Evolutionary conservation across 306 rosid species (phyloP).

Genomic region (Fragaria nilgerrensis): DNA sequence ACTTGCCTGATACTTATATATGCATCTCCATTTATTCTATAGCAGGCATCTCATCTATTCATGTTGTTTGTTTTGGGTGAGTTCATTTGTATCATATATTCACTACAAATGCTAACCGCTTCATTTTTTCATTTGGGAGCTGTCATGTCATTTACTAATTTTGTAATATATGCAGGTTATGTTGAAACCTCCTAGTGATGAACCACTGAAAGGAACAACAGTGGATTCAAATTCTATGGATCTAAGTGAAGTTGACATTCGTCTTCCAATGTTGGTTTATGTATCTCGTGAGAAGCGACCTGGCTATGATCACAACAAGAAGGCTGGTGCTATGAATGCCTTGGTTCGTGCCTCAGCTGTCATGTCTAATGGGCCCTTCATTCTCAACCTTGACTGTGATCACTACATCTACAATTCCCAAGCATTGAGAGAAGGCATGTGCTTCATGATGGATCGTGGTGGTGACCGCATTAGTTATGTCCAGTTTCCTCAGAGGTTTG

Average conservation of each 20-base stretch:
- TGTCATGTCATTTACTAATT: conserved; percentile 8
- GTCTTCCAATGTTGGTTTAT: conserved; percentile 79
- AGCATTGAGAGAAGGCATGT: conserved; percentile 79
- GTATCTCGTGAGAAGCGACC: conserved; percentile 81
- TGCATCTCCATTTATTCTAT: not conserved
- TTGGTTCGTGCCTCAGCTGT: conserved; percentile 75
- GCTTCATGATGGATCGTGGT: conserved; percentile 87
- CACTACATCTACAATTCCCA: conserved; percentile 70
- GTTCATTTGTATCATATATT: not conserved
- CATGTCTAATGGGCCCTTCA: conserved; percentile 84
- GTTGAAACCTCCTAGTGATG: conserved; percentile 69
- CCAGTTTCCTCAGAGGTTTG: conserved; percentile 83
- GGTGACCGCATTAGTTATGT: conserved; percentile 63
- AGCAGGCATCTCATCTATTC: not conserved
- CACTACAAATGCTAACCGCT: not conserved
- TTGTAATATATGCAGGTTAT: conserved; percentile 49
- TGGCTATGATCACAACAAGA: conserved; percentile 86
- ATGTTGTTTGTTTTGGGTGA: not conserved
- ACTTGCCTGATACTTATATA: not conserved
- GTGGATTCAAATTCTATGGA: conserved; percentile 47
- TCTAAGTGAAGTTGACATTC: conserved; percentile 65
- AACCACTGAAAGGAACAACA: conserved; percentile 45
- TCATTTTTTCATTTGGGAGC: not conserved
- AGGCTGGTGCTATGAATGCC: conserved; percentile 86
- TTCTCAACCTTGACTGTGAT: conserved; percentile 77